These are phyloP conservation scores for Microdochium bolleyi DNA, from an alignment of 2,329 filamentous ascomycete genomes.

Conservation along the genomic window DNA sequence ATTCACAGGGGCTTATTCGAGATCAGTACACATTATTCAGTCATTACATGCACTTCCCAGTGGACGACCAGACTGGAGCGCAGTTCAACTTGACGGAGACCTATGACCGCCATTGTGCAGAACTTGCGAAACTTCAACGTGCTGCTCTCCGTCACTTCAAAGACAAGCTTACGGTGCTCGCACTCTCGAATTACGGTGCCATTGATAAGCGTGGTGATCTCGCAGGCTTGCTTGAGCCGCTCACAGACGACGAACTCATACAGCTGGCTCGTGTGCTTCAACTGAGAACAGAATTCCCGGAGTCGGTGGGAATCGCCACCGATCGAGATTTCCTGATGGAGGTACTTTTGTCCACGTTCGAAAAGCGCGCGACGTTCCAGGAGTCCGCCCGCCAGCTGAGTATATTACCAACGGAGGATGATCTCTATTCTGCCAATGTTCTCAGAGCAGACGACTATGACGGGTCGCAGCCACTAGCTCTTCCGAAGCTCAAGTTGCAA, in stretches of 20 bases:
- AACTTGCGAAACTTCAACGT: constrained; percentile 72
- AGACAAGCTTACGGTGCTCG: constrained; percentile 82
- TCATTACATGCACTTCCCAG: constrained; percentile 82
- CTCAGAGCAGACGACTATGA: constrained; percentile 80
- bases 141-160: constrained; percentile 75
- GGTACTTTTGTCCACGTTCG: constrained; percentile 65
- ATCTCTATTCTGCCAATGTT: constrained; percentile 72
- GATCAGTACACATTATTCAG: constrained; percentile 74
- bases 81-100: constrained; percentile 66
- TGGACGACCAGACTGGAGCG: constrained; percentile 82
- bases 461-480: constrained; percentile 75
- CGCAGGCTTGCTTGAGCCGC: constrained; percentile 60
- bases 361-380: constrained; percentile 74
- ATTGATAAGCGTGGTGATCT: constrained; percentile 77
- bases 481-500: constrained; percentile 92
- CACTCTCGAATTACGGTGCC: constrained; percentile 85
- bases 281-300: constrained; percentile 77
- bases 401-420: constrained; percentile 75
- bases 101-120: constrained; percentile 71
- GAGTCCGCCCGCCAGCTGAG: constrained; percentile 64
- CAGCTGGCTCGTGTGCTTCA: constrained; percentile 63
- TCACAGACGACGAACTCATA: constrained; percentile 68
- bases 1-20: constrained; percentile 68
- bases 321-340: constrained; percentile 63
- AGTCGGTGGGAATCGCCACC: constrained; percentile 53